Conservation (phyloP, 257 asterid genomes). For the Rehmannia glutinosa region DNA sequence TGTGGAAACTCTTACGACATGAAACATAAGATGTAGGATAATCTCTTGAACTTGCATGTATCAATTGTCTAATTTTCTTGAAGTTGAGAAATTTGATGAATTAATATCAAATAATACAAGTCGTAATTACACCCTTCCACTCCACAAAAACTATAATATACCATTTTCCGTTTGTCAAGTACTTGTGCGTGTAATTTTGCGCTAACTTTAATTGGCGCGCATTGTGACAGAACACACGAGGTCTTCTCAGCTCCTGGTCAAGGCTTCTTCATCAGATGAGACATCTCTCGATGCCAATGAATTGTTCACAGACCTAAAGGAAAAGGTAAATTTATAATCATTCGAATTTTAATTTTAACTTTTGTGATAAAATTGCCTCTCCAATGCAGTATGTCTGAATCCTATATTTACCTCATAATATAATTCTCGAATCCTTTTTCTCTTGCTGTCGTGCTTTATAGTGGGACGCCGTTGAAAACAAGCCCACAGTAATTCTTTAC, state of each 20-base stretch:
- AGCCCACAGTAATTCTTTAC: conserved; percentile 73
- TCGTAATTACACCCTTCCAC: background rate
- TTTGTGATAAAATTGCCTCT: too few relatives aligned
- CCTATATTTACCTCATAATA: too few relatives aligned
- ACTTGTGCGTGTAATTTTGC: background rate
- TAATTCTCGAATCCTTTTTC: too few relatives aligned
- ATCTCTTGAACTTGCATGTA: background rate
- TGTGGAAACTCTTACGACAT: too few relatives aligned
- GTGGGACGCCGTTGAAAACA: conserved; percentile 98
- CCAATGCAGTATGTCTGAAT: too few relatives aligned
- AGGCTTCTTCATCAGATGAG: conserved; percentile 88
- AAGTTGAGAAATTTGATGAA: background rate
- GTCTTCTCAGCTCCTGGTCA: conserved; percentile 47
- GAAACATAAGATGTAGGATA: too few relatives aligned
- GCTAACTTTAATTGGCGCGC: conserved; percentile 3
- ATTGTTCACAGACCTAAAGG: conserved; percentile 64
- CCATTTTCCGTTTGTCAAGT: background rate
- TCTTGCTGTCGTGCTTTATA: conserved; percentile 16
- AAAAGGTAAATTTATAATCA: conserved; percentile 47
- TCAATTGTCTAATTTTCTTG: background rate
- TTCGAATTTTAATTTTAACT: too few relatives aligned
- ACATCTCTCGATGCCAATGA: conserved; percentile 61
- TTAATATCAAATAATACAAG: background rate
- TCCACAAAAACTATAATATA: background rate
- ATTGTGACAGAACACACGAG: conserved; percentile 43